Evolutionary conservation across 2,329 filamentous ascomycete species (phyloP).

Genomic region (Penicillium sp.): DNA sequence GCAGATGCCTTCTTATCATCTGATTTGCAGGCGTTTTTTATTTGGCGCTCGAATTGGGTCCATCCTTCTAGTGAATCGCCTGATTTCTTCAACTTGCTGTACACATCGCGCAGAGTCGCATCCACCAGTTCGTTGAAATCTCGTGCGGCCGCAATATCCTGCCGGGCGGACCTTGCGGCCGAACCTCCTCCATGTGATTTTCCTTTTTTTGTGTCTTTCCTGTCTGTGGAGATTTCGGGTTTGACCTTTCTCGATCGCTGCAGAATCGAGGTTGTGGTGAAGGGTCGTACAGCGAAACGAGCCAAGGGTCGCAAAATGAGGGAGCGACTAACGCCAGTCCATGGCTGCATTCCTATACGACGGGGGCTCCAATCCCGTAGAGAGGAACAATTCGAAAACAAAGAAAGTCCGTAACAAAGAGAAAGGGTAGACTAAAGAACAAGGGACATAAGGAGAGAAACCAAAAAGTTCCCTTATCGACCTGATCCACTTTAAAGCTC

Average conservation of each 20-base stretch:
- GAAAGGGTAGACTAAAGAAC: not conserved
- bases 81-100: slow-evolving; percentile 17
- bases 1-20: slow-evolving; percentile 19
- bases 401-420: not conserved
- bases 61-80: slow-evolving; percentile 26
- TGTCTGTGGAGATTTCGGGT: not conserved
- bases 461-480: slow-evolving; percentile 22
- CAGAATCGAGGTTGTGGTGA: slow-evolving; percentile 33
- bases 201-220: slow-evolving; percentile 14
- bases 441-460: slow-evolving; percentile 1
- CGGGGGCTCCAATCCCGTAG: slow-evolving; percentile 2
- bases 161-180: slow-evolving; percentile 8
- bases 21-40: slow-evolving; percentile 33
- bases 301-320: slow-evolving; percentile 38
- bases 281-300: slow-evolving; percentile 31
- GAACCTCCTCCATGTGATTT: not conserved
- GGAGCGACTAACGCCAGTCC: slow-evolving; percentile 40
- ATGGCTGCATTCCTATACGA: slow-evolving; percentile 42
- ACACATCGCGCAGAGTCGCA: slow-evolving; percentile 27
- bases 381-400: not conserved
- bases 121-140: slow-evolving; percentile 33
- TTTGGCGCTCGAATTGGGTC: slow-evolving; percentile 33
- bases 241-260: slow-evolving; percentile 23
- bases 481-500: slow-evolving; percentile 27
- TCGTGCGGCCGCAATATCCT: slow-evolving; percentile 17